phyloP scores from a whole-genome alignment of 768 basidiomycete genomes.

The Ramaria rubella region DNA sequence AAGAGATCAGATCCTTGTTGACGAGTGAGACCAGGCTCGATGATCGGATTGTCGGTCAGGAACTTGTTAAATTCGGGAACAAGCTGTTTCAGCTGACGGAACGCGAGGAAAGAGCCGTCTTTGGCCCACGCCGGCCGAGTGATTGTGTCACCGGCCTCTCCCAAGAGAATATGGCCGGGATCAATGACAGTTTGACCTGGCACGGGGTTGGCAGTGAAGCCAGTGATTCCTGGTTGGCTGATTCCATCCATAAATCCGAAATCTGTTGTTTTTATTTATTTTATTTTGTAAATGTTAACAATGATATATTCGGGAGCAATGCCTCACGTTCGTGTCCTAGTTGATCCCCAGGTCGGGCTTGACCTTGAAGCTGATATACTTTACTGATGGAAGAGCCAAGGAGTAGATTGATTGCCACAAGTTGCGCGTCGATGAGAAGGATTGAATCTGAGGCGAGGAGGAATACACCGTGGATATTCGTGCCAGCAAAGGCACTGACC shows the following conservation, averaged over 20 bases:
- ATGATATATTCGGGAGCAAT: neutral
- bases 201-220: constrained; percentile 19
- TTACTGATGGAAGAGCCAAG: constrained; percentile 38
- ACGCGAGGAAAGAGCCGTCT: constrained; percentile 27
- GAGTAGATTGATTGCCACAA: constrained; percentile 20
- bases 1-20: constrained; percentile 22
- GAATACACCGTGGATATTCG: constrained; percentile 42
- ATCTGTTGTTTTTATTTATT: neutral
- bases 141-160: constrained; percentile 15
- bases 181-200: constrained; percentile 21
- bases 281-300: neutral
- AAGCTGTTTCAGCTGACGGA: constrained; percentile 27
- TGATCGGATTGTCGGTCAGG: constrained; percentile 18
- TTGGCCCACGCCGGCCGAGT: constrained; percentile 28
- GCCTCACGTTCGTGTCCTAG: constrained; percentile 24
- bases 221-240: constrained; percentile 27
- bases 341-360: constrained; percentile 23
- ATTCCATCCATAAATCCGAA: constrained; percentile 28
- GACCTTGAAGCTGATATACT: constrained; percentile 31
- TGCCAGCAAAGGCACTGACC: constrained; percentile 39
- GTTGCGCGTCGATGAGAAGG: constrained; percentile 24
- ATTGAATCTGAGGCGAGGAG: constrained; percentile 43
- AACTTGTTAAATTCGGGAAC: constrained; percentile 32
- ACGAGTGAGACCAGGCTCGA: constrained; percentile 15
- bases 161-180: constrained; percentile 24